phyloP scores from a whole-genome alignment of 768 basidiomycete genomes.

The Steccherinum ochraceum region DNA sequence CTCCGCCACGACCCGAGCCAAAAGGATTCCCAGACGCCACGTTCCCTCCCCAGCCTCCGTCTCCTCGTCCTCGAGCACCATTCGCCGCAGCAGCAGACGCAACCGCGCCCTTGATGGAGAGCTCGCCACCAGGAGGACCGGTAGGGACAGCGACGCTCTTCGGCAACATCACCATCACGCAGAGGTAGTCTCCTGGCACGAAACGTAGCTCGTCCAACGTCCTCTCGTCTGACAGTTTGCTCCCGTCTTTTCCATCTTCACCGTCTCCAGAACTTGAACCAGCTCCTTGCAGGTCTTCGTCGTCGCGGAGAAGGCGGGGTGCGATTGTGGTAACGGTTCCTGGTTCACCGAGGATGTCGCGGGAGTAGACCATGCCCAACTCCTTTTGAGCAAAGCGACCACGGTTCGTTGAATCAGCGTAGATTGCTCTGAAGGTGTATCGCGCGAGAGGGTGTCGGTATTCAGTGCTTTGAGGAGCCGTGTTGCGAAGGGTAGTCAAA shows the following conservation, averaged over 20 bases:
- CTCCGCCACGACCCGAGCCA: conserved; percentile 42
- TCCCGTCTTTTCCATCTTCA: neutral
- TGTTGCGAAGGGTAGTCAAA: conserved; percentile 67
- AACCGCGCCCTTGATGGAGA: conserved; percentile 44
- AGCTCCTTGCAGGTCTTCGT: conserved; percentile 26
- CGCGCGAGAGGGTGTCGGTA: conserved; percentile 78
- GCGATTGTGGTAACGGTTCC: conserved; percentile 54
- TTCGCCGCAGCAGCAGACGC: conserved; percentile 30
- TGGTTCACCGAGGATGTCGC: conserved; percentile 80
- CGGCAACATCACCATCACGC: conserved; percentile 69
- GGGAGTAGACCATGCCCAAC: conserved; percentile 74
- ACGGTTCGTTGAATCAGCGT: conserved; percentile 65
- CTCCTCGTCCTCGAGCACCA: conserved; percentile 30
- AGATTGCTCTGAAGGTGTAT: conserved; percentile 76
- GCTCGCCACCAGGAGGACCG: conserved; percentile 40
- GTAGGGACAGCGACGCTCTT: conserved; percentile 41
- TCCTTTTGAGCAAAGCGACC: conserved; percentile 74
- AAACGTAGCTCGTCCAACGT: conserved; percentile 77
- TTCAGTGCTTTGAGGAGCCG: conserved; percentile 61
- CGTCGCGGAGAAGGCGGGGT: conserved; percentile 49
- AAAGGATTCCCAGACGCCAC: conserved; percentile 25
- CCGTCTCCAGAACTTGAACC: neutral
- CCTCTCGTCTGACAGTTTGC: conserved; percentile 32
- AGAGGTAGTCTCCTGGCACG: conserved; percentile 75
- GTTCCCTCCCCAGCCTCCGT: conserved; percentile 43